These are phyloP conservation scores for Candida ascalaphidarum DNA, from an alignment of 805 yeast genomes.

Conservation along the genomic window DNA sequence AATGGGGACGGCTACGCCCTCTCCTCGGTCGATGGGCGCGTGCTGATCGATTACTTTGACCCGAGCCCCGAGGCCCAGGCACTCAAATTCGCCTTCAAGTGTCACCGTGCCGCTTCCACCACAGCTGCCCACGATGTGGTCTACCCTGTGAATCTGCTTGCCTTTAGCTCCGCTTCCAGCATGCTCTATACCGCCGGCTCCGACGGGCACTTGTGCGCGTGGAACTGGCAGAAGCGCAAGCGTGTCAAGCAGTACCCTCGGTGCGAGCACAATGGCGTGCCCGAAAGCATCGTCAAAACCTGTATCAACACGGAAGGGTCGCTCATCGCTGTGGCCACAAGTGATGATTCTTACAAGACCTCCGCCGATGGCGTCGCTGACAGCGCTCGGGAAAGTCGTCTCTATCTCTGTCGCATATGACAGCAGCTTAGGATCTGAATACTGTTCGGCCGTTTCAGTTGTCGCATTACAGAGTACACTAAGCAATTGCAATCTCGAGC, in stretches of 20 bases:
- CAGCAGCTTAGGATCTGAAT: too few relatives aligned
- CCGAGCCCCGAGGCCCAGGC: conserved; percentile 31
- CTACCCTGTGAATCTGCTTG: conserved; percentile 42
- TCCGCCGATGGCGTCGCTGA: too few relatives aligned
- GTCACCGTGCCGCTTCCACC: conserved; percentile 49
- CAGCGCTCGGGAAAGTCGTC: too few relatives aligned
- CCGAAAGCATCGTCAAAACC: conserved; percentile 16
- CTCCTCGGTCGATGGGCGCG: conserved; percentile 76
- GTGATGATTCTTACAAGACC: conserved; percentile 35
- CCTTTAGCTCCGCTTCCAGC: conserved; percentile 27
- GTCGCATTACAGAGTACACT: too few relatives aligned
- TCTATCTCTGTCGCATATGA: too few relatives aligned
- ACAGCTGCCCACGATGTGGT: conserved; percentile 39
- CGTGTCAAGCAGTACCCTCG: conserved; percentile 34
- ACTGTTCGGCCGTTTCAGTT: too few relatives aligned
- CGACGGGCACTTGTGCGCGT: conserved; percentile 41
- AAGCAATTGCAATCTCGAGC: too few relatives aligned
- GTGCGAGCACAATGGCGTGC: conserved; percentile 9
- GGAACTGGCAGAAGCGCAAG: conserved; percentile 41
- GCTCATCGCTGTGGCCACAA: conserved; percentile 27
- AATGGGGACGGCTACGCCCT: conserved; percentile 50
- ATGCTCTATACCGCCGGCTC: conserved; percentile 45
- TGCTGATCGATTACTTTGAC: conserved; percentile 62
- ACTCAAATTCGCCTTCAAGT: conserved; percentile 67
- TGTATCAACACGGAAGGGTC: conserved; percentile 9